Conservation (phyloP, 2,329 filamentous ascomycete species). For the Delphinella strobiligena region DNA sequence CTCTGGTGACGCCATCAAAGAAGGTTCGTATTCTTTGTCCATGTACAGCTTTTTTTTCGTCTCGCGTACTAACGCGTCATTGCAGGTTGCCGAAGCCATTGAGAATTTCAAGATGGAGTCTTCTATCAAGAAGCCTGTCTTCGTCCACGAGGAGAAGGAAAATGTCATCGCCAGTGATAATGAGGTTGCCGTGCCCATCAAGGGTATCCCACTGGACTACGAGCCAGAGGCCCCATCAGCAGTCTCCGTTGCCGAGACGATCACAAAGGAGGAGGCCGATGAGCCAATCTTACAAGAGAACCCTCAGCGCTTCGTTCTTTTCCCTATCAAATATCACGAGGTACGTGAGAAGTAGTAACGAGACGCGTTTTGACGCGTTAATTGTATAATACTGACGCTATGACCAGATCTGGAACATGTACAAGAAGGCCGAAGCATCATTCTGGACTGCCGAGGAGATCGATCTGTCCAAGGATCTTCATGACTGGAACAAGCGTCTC, state of each 20-base stretch:
- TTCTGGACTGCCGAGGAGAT: conserved; percentile 99
- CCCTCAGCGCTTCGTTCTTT: conserved; percentile 88
- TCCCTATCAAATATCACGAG: conserved; percentile 99
- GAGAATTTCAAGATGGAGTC: conserved; percentile 88
- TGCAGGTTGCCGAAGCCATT: conserved; percentile 73
- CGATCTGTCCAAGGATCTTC: conserved; percentile 94
- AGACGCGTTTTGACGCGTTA: conserved; percentile 51
- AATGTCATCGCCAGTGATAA: conserved; percentile 47
- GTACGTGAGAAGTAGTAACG: conserved; percentile 46
- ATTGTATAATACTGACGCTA: conserved; percentile 25
- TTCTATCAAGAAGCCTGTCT: conserved; percentile 80
- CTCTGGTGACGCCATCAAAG: conserved; percentile 63
- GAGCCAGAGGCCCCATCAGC: conserved; percentile 17
- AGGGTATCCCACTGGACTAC: conserved; percentile 36
- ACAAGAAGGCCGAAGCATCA: conserved; percentile 98
- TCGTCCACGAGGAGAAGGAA: conserved; percentile 66
- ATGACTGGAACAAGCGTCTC: conserved; percentile 97
- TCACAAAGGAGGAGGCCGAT: conserved; percentile 56
- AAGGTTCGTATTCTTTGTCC: conserved; percentile 43
- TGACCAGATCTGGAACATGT: conserved; percentile 96
- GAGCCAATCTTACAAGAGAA: conserved; percentile 95
- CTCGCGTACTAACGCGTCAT: conserved; percentile 25
- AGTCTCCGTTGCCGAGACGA: conserved; percentile 35
- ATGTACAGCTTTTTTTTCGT: conserved; percentile 22
- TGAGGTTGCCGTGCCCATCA: conserved; percentile 45